These are phyloP conservation scores for Leccinellum albellum DNA, from an alignment of 768 basidiomycete species.

Conservation along the genomic window DNA sequence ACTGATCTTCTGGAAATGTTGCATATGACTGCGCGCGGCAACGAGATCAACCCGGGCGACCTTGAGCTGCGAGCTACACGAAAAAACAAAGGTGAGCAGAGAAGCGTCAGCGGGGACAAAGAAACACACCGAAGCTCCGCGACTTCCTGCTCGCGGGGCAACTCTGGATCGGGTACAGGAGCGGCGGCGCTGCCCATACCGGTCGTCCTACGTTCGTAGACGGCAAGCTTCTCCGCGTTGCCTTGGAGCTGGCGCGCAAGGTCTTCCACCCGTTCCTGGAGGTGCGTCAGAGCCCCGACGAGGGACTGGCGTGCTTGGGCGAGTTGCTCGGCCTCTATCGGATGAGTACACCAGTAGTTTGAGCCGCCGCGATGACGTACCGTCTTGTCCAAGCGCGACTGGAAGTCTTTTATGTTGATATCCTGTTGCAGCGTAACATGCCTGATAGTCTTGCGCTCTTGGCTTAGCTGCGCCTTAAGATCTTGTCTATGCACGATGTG, in stretches of 20 bases:
- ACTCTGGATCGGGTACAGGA: conserved; percentile 39
- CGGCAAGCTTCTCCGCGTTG: conserved; percentile 78
- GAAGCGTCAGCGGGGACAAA: too few relatives aligned
- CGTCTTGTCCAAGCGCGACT: conserved; percentile 63
- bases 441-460: conserved; percentile 73
- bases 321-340: conserved; percentile 53
- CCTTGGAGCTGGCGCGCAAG: conserved; percentile 61
- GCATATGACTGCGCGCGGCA: conserved; percentile 64
- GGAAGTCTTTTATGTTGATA: conserved; percentile 72
- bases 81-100: neutral
- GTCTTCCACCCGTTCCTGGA: conserved; percentile 58
- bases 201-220: conserved; percentile 69
- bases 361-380: conserved; percentile 43
- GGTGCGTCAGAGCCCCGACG: conserved; percentile 64
- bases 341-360: conserved; percentile 13
- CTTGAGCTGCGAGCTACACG: conserved; percentile 66
- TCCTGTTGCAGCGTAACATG: conserved; percentile 78
- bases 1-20: conserved; percentile 85
- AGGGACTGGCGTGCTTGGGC: conserved; percentile 67
- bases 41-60: conserved; percentile 73
- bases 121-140: too few relatives aligned
- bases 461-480: conserved; percentile 59
- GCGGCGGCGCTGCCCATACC: conserved; percentile 29
- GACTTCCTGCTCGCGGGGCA: conserved; percentile 55
- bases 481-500: conserved; percentile 55